Percentiles rank a stretch among this genome's conserved stretches.
Evolutionary conservation across 2,329 filamentous ascomycete genomes (phyloP).

Genomic region (Aureobasidium lini): DNA sequence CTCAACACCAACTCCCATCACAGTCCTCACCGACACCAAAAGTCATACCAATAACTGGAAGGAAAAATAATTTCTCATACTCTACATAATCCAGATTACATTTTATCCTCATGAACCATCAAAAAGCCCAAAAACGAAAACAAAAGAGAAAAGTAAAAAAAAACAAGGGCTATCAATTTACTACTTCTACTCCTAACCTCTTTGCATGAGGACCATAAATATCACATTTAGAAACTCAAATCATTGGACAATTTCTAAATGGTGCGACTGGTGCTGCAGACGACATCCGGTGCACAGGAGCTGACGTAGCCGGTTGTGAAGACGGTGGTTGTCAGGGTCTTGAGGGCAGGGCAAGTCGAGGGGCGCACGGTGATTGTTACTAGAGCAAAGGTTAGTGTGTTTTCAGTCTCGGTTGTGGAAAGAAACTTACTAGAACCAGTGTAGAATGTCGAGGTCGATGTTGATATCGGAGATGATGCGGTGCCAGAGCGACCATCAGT

Average conservation of each 20-base stretch:
- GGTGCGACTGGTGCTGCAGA: not conserved
- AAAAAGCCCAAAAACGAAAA: too few relatives aligned
- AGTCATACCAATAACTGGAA: too few relatives aligned
- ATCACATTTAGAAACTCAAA: too few relatives aligned
- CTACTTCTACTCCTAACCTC: too few relatives aligned
- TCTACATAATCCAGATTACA: too few relatives aligned
- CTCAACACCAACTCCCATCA: too few relatives aligned
- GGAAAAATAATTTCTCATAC: too few relatives aligned
- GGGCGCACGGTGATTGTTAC: slow-evolving; percentile 11
- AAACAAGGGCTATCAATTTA: too few relatives aligned
- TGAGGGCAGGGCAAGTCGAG: slow-evolving; percentile 9
- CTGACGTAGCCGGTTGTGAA: slow-evolving; percentile 11
- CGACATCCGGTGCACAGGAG: not conserved
- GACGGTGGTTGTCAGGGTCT: slow-evolving; percentile 11
- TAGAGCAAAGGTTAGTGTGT: not conserved
- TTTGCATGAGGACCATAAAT: too few relatives aligned
- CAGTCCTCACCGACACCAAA: too few relatives aligned
- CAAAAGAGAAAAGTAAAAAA: too few relatives aligned
- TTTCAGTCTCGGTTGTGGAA: not conserved
- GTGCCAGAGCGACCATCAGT: not conserved
- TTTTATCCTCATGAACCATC: too few relatives aligned
- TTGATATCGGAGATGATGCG: not conserved
- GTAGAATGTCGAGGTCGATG: slow-evolving; percentile 1
- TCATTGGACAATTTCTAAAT: not conserved
- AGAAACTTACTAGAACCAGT: slow-evolving; percentile 8